Percentiles rank a stretch among this genome's conserved stretches.
Conservation (phyloP, 768 basidiomycete genomes). For the Gyrodon lividus region DNA sequence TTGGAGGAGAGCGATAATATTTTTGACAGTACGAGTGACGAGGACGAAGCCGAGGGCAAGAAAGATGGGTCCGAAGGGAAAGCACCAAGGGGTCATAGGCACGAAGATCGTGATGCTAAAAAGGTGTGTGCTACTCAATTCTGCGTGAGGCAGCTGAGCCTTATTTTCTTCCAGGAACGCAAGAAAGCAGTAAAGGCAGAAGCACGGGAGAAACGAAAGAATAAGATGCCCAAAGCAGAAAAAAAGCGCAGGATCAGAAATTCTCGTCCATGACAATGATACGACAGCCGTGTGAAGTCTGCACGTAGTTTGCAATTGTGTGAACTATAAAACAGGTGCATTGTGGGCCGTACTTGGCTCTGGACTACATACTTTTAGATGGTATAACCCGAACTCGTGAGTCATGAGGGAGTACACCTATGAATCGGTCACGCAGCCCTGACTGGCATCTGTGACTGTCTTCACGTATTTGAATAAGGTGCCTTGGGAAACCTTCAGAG, state of each 20-base stretch:
- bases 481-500: slow-evolving; percentile 79
- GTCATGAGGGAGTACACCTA: slow-evolving; percentile 34
- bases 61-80: slow-evolving; percentile 45
- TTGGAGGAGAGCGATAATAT: slow-evolving; percentile 24
- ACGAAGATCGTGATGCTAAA: slow-evolving; percentile 90
- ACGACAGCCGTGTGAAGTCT: slow-evolving; percentile 16
- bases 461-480: slow-evolving; percentile 90
- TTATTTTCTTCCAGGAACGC: slow-evolving; percentile 60
- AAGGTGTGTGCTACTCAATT: slow-evolving; percentile 51
- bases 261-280: slow-evolving; percentile 22
- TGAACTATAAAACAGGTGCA: slow-evolving; percentile 1
- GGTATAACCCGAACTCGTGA: slow-evolving; percentile 8
- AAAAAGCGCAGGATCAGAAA: slow-evolving; percentile 83
- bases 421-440: slow-evolving; percentile 88
- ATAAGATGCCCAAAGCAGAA: slow-evolving; percentile 94
- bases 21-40: slow-evolving; percentile 30
- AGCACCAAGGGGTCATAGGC: slow-evolving; percentile 79
- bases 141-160: slow-evolving; percentile 6
- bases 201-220: slow-evolving; percentile 82
- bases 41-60: slow-evolving; percentile 36
- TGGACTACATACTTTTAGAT: slow-evolving; percentile 10
- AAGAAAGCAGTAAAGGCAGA: slow-evolving; percentile 89
- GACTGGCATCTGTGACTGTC: slow-evolving; percentile 85
- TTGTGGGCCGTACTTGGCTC: neutral
- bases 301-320: neutral